Evolutionary conservation across 345 rosid genomes (phyloP), one percentile per base, ranked within the genome.

Genomic region (Populus alba): DNA sequence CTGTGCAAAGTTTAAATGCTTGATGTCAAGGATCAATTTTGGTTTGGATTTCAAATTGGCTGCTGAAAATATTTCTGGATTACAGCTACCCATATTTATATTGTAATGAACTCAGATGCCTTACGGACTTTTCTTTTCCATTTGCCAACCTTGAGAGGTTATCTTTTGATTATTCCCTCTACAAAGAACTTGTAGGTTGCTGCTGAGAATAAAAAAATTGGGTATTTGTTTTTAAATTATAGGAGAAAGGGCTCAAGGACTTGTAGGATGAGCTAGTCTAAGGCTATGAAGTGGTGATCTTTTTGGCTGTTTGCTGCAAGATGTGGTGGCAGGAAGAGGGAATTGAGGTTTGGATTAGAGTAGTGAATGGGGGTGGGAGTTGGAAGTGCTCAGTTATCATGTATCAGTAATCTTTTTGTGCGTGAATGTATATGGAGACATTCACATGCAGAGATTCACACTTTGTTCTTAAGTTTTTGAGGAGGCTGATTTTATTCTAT

Each of bases 401-500:
- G 16, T 59, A 23, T 11, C 11, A 25, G 25, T 59, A 23, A 59
- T 0, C n/a, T 13, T 29, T 66, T 33, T 9, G 33, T 66, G 37
- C 41, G 4, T 27, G 18, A 13, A 10, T 66, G 38, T 6, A 66
- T 22, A 31, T 66, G 37, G 38, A 66, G 33, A 25, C 53, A 33
- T 23, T 18, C 41, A 20, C 27, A 33, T 23, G 10, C 8, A 27
- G 47, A 51, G 6, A 66, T 49, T 41, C 4, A 47, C 62, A 37
- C 35, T 45, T n/a, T 43, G 43, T 45, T 62, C 10, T 63, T 70
- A 38, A 38, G n/a, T 51, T 70, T 71, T 5, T 9, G 66, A 70
- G 57, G 74, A 53, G 79, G 63, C 76, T 78, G 68, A 81, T 82
- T 61, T 73, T 74, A 38, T 82, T 33, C 79, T 59, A 63, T 83